Base-by-base conservation (phyloP, 1,284 basidiomycete species). In the Phaffia rhodozyma region DNA sequence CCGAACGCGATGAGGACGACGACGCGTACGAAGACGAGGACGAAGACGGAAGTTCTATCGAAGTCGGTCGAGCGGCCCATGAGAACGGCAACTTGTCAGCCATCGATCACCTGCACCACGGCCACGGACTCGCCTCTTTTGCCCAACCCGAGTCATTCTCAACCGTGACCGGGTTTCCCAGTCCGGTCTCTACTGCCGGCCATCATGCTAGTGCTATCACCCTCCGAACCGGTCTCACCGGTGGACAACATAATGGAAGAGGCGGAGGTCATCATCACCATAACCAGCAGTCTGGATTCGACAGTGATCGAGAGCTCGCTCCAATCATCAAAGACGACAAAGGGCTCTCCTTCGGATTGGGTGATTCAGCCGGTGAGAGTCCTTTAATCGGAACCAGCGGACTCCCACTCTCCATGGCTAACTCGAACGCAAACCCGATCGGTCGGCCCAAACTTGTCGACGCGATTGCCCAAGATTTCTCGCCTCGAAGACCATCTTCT, bases 161-260 rank as follows among this genome's bases (percentile, higher is more conserved):
- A 52, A 66, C 49, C 13, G 52, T 9, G 20, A 47, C 5, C 30
- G 62, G 48, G 60, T 72, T 70, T 11, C 67, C 68, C 3, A 74
- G 72, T 58, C 76, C 88, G 0, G 77, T 87, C 65, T 90, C 87
- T 0, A 91, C 89, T 0, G 83, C 83, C 16, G 87, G 84, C 2
- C 90, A 93, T 73, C 90, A 93, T 74, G 88, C 87, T 30, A 89
- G 86, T 67, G 87, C 83, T 0, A 78, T 91, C 56, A 92, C 90
- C 0, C 79, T 93, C n/a, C 87, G 82, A 64, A 87, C 88, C 2
- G 90, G 90, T 0, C 79, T 92, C 3, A 84, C 82, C 59, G 25
- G 47, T 7, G 43, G 23, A 47, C 38, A 43, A 16, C 38, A 43
- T 7, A 43, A 43, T 16, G 47, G 48, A 47, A 51, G 47, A 21